phyloP scores from a whole-genome alignment of 257 asterid genomes.

The Solanum piurae region DNA sequence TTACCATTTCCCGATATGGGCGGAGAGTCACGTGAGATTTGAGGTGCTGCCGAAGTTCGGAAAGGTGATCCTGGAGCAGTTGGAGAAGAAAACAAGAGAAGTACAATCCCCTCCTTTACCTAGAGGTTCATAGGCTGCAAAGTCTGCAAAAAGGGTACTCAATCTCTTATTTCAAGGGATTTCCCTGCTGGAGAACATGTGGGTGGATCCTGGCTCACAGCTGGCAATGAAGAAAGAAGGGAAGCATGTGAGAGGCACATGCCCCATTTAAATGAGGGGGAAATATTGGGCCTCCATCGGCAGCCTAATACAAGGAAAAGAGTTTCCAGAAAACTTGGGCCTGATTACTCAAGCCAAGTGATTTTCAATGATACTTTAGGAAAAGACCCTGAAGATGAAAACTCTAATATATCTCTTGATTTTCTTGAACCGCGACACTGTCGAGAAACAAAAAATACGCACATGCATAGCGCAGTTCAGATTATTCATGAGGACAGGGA shows the following conservation, averaged over 20 bases:
- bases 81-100: no score
- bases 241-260: not conserved
- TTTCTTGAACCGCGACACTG: not conserved
- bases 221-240: not conserved
- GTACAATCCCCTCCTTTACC: not conserved
- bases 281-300: not conserved
- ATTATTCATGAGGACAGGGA: no score
- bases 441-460: not conserved
- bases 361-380: not conserved
- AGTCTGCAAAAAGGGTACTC: not conserved
- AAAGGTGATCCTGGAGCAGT: no score
- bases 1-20: no score
- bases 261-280: not conserved
- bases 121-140: not conserved
- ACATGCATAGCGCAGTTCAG: no score
- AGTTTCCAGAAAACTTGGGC: not conserved
- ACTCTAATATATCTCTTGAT: not conserved
- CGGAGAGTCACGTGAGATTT: no score
- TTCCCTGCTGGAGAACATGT: no score
- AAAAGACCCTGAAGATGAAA: not conserved
- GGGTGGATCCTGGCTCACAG: not conserved
- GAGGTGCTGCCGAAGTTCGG: no score
- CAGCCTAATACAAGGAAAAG: not conserved
- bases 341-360: not conserved
- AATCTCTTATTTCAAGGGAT: not conserved